A percentile compares a stretch with the other conserved stretches of the same genome.
Evolutionary conservation across 2,329 filamentous ascomycete genomes (phyloP).

Genomic region (Daldinia sp.): DNA sequence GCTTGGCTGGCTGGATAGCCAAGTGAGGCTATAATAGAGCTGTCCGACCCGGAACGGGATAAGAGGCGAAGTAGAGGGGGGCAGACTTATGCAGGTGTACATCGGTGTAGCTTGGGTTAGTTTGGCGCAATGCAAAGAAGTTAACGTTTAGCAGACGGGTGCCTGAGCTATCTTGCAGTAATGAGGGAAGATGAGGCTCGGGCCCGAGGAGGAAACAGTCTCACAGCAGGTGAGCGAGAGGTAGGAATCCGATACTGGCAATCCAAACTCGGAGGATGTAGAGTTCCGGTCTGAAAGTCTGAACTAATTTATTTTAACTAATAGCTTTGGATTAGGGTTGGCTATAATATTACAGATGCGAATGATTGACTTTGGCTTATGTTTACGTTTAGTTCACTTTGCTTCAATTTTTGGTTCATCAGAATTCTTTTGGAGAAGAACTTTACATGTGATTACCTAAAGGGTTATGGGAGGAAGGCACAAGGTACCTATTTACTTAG

Average conservation of each 20-base stretch:
- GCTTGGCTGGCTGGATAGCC: conserved; percentile 30
- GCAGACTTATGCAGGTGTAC: conserved; percentile 40
- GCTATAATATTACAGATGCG: background rate
- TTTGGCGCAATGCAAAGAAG: conserved; percentile 21
- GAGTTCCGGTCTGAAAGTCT: conserved; percentile 20
- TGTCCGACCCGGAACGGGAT: conserved; percentile 33
- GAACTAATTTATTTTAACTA: conserved; percentile 18
- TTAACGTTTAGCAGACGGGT: conserved; percentile 32
- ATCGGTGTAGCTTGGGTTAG: conserved; percentile 16
- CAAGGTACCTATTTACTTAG: background rate
- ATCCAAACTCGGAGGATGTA: conserved; percentile 29
- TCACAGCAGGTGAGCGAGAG: conserved; percentile 28
- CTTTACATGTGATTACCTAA: conserved; percentile 10
- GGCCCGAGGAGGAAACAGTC: conserved; percentile 32
- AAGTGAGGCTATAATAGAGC: conserved; percentile 23
- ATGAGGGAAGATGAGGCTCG: conserved; percentile 39
- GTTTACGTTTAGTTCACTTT: conserved; percentile 5
- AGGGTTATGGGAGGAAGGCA: background rate
- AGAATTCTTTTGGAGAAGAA: background rate
- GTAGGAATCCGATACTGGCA: conserved; percentile 31
- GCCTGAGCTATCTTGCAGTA: conserved; percentile 42
- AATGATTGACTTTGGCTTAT: background rate
- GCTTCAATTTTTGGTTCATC: background rate
- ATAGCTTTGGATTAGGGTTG: conserved; percentile 12
- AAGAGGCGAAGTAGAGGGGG: conserved; percentile 22